Percentiles rank a stretch among this genome's conserved stretches.
Conservation (phyloP, 2,329 filamentous ascomycete genomes). For the Fusarium domesticum region DNA sequence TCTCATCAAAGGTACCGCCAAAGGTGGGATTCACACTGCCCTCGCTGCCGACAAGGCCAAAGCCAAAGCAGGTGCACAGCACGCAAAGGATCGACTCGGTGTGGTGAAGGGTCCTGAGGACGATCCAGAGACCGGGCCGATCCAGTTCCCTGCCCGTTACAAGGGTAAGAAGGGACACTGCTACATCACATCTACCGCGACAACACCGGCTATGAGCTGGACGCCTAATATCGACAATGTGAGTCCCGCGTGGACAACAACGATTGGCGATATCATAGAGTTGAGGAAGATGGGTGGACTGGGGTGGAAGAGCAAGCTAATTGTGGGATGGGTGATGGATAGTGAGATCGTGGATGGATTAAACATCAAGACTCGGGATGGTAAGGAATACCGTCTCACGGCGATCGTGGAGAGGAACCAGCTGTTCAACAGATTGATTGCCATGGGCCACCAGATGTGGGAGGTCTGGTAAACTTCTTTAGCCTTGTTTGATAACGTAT, state of each 20-base stretch:
- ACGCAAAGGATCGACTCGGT: slow-evolving; percentile 69
- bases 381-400: slow-evolving; percentile 60
- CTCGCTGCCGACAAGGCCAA: slow-evolving; percentile 69
- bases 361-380: slow-evolving; percentile 58
- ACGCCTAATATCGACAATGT: slow-evolving; percentile 53
- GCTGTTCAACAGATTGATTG: slow-evolving; percentile 74
- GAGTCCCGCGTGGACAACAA: slow-evolving; percentile 65
- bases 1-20: slow-evolving; percentile 66
- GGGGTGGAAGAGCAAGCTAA: slow-evolving; percentile 80
- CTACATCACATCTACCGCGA: slow-evolving; percentile 65
- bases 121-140: slow-evolving; percentile 57
- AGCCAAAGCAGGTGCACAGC: slow-evolving; percentile 55
- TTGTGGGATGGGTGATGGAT: slow-evolving; percentile 75
- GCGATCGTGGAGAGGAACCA: slow-evolving; percentile 72
- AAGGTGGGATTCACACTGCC: slow-evolving; percentile 68
- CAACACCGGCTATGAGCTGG: slow-evolving; percentile 65
- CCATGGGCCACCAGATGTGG: slow-evolving; percentile 81
- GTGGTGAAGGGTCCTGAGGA: slow-evolving; percentile 51
- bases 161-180: slow-evolving; percentile 69
- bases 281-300: slow-evolving; percentile 77
- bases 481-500: too few species aligned
- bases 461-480: slow-evolving; percentile 65
- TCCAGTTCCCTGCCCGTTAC: slow-evolving; percentile 72
- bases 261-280: slow-evolving; percentile 68
- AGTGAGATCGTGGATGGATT: slow-evolving; percentile 74